Evolutionary conservation across 2,329 filamentous ascomycete species (phyloP).

Genomic region (Fusarium illudens): DNA sequence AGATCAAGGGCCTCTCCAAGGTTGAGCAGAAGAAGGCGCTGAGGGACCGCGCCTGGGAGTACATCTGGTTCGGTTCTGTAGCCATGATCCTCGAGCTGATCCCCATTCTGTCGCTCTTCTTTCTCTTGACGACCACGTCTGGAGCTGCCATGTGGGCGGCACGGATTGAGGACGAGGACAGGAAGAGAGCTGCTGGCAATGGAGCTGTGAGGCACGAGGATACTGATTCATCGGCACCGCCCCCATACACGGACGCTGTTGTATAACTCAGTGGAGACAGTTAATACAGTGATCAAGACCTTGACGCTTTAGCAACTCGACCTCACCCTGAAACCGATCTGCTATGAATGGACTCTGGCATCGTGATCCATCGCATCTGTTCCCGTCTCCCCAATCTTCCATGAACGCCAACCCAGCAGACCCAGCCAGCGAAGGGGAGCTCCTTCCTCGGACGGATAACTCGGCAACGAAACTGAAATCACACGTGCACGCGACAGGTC

Average conservation of each 20-base stretch:
- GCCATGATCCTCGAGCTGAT: slow-evolving; percentile 88
- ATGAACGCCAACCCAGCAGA: neutral
- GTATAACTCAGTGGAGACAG: slow-evolving; percentile 17
- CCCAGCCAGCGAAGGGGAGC: neutral
- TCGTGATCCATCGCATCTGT: neutral
- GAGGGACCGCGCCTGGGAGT: slow-evolving; percentile 75
- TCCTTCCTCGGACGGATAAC: neutral
- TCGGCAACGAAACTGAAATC: neutral
- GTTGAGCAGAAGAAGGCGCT: slow-evolving; percentile 78
- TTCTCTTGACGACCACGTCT: slow-evolving; percentile 84
- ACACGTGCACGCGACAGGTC: neutral
- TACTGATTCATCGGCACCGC: slow-evolving; percentile 34
- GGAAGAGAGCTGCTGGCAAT: slow-evolving; percentile 36
- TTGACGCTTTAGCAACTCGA: neutral
- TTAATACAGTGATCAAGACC: neutral
- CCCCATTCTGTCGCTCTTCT: slow-evolving; percentile 91
- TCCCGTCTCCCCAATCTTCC: neutral
- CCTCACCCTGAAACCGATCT: neutral
- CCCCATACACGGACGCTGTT: slow-evolving; percentile 43
- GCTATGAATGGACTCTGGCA: neutral
- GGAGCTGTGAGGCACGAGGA: slow-evolving; percentile 20
- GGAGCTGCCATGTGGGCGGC: slow-evolving; percentile 89
- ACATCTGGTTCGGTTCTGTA: slow-evolving; percentile 91
- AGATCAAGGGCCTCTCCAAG: slow-evolving; percentile 77
- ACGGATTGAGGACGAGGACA: slow-evolving; percentile 71